Conservation (phyloP, 345 rosid species). For the Pelargonium nanum region DNA sequence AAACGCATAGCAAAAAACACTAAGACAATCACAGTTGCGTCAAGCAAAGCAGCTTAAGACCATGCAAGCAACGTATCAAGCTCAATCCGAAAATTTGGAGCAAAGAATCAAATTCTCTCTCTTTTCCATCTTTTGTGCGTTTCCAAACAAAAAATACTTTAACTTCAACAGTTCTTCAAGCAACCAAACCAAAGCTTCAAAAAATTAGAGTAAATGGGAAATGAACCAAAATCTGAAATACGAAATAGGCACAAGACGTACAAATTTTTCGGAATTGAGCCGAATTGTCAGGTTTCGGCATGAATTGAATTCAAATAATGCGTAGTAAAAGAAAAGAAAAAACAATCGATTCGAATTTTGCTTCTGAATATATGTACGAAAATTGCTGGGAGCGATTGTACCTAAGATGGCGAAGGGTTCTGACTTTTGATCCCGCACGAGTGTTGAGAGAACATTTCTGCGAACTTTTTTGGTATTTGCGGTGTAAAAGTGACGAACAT, state of each 20-base stretch:
- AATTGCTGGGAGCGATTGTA: not conserved
- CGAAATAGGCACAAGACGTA: slow-evolving; percentile 10
- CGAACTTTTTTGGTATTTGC: slow-evolving; percentile 10
- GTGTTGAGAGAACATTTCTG: slow-evolving; percentile 13
- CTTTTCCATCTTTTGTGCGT: not conserved
- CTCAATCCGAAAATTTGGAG: slow-evolving; percentile 1
- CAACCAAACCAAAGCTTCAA: too few species aligned
- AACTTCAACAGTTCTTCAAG: not conserved
- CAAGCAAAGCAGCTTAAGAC: slow-evolving; percentile 2
- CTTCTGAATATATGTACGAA: not conserved
- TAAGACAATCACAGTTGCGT: slow-evolving; percentile 5
- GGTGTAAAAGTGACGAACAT: slow-evolving; percentile 14
- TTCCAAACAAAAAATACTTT: not conserved
- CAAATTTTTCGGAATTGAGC: slow-evolving; percentile 18
- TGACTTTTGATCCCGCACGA: slow-evolving; percentile 9
- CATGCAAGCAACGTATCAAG: slow-evolving; percentile 26
- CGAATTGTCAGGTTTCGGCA: slow-evolving; percentile 20
- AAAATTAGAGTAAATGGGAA: too few species aligned
- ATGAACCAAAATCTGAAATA: not conserved
- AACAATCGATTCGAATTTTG: not conserved
- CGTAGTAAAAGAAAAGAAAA: not conserved
- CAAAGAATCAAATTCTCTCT: not conserved
- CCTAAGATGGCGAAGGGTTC: slow-evolving; percentile 1
- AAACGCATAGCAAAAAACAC: not conserved
- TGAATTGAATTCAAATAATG: not conserved